phyloP scores from a whole-genome alignment of 2,329 filamentous ascomycete genomes.

The Alternaria sp. region DNA sequence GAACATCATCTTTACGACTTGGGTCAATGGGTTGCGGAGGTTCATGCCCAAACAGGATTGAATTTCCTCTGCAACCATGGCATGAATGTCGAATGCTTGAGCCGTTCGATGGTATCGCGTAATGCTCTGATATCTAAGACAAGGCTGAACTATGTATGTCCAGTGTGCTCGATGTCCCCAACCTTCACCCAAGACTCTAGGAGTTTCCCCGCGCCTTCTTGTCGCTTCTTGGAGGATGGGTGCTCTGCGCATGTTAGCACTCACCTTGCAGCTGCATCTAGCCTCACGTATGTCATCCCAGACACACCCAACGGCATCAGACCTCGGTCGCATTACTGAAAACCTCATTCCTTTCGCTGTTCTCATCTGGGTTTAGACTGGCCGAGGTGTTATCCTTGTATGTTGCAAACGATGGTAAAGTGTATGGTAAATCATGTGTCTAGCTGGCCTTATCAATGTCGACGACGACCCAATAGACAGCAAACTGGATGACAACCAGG shows the following conservation, averaged over 20 bases:
- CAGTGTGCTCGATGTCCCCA: no score
- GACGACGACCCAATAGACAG: neutral
- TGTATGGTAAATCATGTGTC: neutral
- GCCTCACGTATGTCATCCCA: neutral
- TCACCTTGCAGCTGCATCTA: conserved; percentile 2
- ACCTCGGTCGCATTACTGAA: neutral
- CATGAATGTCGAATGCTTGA: neutral
- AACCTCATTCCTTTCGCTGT: neutral
- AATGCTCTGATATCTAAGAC: neutral
- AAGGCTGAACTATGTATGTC: neutral
- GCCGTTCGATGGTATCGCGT: neutral
- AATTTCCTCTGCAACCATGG: neutral
- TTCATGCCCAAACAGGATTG: neutral
- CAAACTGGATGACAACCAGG: neutral
- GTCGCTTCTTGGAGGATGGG: neutral
- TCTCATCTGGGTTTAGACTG: neutral
- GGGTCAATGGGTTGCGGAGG: neutral
- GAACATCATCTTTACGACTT: neutral
- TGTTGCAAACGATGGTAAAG: neutral
- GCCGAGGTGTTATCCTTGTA: neutral
- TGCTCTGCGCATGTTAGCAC: neutral
- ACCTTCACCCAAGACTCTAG: neutral
- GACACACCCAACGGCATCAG: neutral
- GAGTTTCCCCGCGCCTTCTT: neutral
- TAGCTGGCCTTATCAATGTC: neutral